phyloP scores from a whole-genome alignment of 768 basidiomycete genomes.

The Cubamyces lactineus region DNA sequence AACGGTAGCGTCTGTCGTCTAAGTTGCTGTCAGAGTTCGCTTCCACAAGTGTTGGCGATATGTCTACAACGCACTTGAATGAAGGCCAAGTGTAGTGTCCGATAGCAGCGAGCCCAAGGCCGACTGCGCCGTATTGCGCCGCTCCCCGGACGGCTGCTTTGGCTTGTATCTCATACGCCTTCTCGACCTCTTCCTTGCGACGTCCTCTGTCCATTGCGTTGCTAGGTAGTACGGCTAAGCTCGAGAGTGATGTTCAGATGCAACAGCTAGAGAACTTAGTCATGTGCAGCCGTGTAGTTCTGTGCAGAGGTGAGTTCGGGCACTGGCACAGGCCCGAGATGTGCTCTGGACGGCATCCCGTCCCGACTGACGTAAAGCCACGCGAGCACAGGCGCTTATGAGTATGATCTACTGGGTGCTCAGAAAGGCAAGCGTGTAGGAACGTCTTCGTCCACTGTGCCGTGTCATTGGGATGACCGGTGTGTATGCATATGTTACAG shows the following conservation, averaged over 20 bases:
- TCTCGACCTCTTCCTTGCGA: slow-evolving; percentile 31
- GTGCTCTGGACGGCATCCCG: neutral
- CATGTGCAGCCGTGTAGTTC: neutral
- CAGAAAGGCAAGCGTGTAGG: slow-evolving; percentile 7
- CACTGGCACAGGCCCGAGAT: neutral
- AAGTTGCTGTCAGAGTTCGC: neutral
- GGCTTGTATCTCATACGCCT: slow-evolving; percentile 31
- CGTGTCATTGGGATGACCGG: neutral
- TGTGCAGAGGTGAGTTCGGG: neutral
- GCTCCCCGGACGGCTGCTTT: slow-evolving; percentile 49
- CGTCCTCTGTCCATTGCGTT: slow-evolving; percentile 27
- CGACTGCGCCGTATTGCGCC: slow-evolving; percentile 52
- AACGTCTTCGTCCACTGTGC: neutral
- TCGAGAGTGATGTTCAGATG: neutral
- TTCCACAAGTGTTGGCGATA: neutral
- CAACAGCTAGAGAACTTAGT: neutral
- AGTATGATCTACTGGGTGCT: neutral
- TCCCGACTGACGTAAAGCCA: slow-evolving; percentile 10
- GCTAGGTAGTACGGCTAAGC: too few relatives aligned
- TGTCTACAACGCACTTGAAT: slow-evolving; percentile 55
- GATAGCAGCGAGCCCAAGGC: slow-evolving; percentile 62
- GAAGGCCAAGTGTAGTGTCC: slow-evolving; percentile 73
- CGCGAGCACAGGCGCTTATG: neutral
- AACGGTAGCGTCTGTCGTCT: slow-evolving; percentile 82
- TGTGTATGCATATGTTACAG: neutral